Percentiles rank a stretch among this genome's conserved stretches.
Evolutionary conservation across 2,329 filamentous ascomycete species (phyloP).

Genomic region (Colletotrichum camelliae): DNA sequence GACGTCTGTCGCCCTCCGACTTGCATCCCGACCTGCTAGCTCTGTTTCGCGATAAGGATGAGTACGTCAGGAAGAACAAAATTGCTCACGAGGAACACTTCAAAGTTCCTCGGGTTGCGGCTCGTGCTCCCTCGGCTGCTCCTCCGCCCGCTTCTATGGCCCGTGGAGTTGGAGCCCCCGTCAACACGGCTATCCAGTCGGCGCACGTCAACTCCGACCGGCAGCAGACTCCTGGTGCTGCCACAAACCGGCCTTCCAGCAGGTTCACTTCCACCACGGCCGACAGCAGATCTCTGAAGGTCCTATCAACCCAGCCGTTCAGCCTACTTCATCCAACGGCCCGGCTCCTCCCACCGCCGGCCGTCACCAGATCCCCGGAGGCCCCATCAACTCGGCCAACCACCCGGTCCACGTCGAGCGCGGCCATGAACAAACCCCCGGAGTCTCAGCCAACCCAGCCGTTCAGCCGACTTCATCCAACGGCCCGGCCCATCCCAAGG

Average conservation of each 20-base stretch:
- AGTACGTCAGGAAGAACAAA: not conserved
- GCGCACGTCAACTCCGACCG: not conserved
- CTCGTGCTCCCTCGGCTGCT: not conserved
- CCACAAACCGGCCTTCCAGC: not conserved
- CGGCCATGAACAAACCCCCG: too few species aligned
- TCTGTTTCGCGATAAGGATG: not conserved
- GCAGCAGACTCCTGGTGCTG: not conserved
- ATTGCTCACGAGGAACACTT: not conserved
- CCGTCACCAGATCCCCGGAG: not conserved
- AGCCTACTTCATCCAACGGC: not conserved
- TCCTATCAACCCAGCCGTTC: not conserved
- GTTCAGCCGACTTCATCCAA: too few species aligned
- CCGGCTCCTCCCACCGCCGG: too few species aligned
- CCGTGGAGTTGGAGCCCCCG: too few species aligned
- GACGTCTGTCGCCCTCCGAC: not conserved
- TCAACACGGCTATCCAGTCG: not conserved
- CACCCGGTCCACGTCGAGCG: not conserved
- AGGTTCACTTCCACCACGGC: not conserved
- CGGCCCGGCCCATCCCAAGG: too few species aligned
- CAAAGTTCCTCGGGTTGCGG: not conserved
- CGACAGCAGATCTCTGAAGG: not conserved
- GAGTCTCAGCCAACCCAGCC: too few species aligned
- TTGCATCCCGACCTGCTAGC: not conserved
- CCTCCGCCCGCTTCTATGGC: accelerated
- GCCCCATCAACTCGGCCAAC: not conserved